Percentiles rank a stretch among this genome's conserved stretches.
Evolutionary conservation across 2,329 filamentous ascomycete genomes (phyloP).

Genomic region (Claviceps capensis): DNA sequence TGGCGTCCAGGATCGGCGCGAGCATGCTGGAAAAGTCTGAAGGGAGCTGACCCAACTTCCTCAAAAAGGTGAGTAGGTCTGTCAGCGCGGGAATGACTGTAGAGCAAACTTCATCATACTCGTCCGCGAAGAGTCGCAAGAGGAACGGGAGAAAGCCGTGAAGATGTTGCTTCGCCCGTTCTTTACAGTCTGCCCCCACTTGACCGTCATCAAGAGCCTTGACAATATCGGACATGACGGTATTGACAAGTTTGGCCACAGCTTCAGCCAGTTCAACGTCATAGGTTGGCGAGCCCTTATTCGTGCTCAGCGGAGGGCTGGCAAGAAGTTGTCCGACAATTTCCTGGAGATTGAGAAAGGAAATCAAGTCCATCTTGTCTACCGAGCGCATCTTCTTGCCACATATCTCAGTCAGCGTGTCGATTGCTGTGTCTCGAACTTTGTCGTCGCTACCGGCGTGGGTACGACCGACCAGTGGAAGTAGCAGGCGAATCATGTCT

Average conservation of each 20-base stretch:
- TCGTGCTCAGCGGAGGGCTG: conserved; percentile 67
- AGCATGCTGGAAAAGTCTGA: conserved; percentile 69
- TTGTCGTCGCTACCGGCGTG: conserved; percentile 55
- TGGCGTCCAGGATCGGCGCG: conserved; percentile 75
- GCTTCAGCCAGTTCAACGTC: conserved; percentile 92
- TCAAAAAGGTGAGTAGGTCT: conserved; percentile 80
- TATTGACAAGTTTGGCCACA: conserved; percentile 91
- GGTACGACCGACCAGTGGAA: conserved; percentile 74
- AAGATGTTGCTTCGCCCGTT: conserved; percentile 68
- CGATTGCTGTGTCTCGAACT: conserved; percentile 80
- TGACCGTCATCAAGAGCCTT: conserved; percentile 61
- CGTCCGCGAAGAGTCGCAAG: conserved; percentile 89
- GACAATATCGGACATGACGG: conserved; percentile 73
- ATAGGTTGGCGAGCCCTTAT: conserved; percentile 71
- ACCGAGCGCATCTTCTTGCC: conserved; percentile 93
- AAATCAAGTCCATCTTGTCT: conserved; percentile 90
- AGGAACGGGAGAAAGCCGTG: conserved; percentile 76
- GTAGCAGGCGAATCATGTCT: conserved; percentile 69
- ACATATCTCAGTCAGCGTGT: conserved; percentile 90
- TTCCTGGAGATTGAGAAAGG: conserved; percentile 73
- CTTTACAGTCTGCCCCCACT: conserved; percentile 48
- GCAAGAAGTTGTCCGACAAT: conserved; percentile 77
- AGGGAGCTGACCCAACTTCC: conserved; percentile 64
- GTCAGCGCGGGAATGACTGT: conserved; percentile 88
- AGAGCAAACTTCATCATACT: conserved; percentile 96